Evolutionary conservation across 1,284 basidiomycete species (phyloP).

Genomic region (Ustanciosporium gigantosporum): DNA sequence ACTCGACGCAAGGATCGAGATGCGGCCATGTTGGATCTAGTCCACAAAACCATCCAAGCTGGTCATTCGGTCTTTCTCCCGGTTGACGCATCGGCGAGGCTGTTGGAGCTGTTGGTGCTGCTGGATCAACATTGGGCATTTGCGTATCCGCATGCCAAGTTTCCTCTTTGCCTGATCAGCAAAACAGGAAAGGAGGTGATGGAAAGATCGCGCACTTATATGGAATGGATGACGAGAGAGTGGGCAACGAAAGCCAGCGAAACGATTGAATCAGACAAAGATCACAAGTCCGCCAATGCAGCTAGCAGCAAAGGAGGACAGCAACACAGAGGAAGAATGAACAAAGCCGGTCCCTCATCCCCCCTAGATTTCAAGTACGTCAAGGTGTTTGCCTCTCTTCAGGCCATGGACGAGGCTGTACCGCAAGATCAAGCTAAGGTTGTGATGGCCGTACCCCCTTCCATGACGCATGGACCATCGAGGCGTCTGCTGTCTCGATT

Average conservation of each 20-base stretch:
- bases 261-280: conserved; percentile 31
- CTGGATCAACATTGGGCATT: conserved; percentile 98
- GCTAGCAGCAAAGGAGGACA: conserved; percentile 1
- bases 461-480: conserved; percentile 89
- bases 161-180: conserved; percentile 80
- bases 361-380: conserved; percentile 66
- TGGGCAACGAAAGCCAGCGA: conserved; percentile 65
- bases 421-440: conserved; percentile 77
- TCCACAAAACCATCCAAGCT: conserved; percentile 82
- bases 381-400: conserved; percentile 82
- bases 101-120: conserved; percentile 89
- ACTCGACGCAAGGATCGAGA: conserved; percentile 89
- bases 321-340: background rate
- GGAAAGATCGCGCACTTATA: conserved; percentile 91
- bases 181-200: conserved; percentile 90
- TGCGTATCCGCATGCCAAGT: conserved; percentile 67
- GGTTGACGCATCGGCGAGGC: conserved; percentile 87
- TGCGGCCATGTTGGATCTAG: conserved; percentile 67
- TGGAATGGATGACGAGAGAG: conserved; percentile 96
- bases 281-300: background rate
- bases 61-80: conserved; percentile 82
- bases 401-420: conserved; percentile 77
- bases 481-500: conserved; percentile 82
- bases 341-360: conserved; percentile 13
- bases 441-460: conserved; percentile 87